These are phyloP conservation scores for Magnolia changhungtana DNA, from an alignment of 164 flowering plant genomes.

Conservation along the genomic window DNA sequence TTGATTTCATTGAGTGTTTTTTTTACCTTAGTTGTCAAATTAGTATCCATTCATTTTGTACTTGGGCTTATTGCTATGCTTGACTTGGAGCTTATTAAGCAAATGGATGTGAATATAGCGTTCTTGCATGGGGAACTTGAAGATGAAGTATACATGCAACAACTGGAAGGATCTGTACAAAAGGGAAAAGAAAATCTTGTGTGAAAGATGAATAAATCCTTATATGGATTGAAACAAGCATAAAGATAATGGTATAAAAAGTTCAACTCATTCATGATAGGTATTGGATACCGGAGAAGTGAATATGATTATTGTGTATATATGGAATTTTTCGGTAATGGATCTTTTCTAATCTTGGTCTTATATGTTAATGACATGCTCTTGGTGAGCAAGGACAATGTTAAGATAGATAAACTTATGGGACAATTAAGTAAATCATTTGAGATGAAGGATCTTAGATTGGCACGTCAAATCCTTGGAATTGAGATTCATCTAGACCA, in stretches of 20 bases:
- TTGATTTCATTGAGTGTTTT: too few relatives aligned
- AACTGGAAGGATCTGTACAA: too few relatives aligned
- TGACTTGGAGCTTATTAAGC: too few relatives aligned
- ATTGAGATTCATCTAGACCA: neutral
- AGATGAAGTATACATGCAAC: too few relatives aligned
- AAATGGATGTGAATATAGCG: too few relatives aligned
- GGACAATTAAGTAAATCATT: neutral
- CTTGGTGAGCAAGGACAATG: neutral
- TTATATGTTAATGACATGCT: conserved; percentile 5
- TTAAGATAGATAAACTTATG: conserved; percentile 3
- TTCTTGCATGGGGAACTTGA: too few relatives aligned
- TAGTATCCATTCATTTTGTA: too few relatives aligned
- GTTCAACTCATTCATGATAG: neutral
- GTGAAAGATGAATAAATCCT: neutral
- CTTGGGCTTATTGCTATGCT: too few relatives aligned
- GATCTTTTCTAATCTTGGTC: neutral
- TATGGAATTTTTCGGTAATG: neutral
- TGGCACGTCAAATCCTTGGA: conserved; percentile 1
- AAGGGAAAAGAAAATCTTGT: neutral
- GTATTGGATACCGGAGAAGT: neutral
- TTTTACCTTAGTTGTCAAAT: too few relatives aligned
- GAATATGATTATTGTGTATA: neutral
- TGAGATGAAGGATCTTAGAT: neutral
- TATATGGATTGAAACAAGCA: neutral
- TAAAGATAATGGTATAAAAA: neutral